Evolutionary conservation across 495 filamentous ascomycete species (phyloP).

Genomic region (Penicillium pulvis): DNA sequence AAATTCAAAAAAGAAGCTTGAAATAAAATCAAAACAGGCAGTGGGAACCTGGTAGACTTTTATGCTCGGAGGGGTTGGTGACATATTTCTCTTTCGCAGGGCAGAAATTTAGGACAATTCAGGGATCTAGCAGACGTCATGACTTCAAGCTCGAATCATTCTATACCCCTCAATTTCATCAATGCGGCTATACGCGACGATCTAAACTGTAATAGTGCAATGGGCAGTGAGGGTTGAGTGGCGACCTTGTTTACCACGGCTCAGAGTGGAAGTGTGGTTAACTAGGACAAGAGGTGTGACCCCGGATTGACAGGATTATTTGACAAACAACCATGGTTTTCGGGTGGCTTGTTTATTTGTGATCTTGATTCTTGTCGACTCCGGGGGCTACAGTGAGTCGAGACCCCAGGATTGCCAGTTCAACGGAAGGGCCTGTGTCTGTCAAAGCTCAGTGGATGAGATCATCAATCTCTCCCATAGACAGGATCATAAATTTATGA

Average conservation of each 20-base stretch:
- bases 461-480: not conserved
- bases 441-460: not conserved
- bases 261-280: not conserved
- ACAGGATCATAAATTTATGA: not conserved
- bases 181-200: conserved; percentile 2
- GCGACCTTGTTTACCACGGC: not conserved
- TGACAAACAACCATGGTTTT: not conserved
- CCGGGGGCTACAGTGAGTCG: not conserved
- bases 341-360: not conserved
- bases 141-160: not conserved
- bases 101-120: not conserved
- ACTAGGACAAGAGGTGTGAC: not conserved
- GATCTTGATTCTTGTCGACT: not conserved
- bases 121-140: not conserved
- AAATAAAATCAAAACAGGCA: not conserved
- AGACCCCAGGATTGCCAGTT: not conserved
- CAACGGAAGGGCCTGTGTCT: not conserved
- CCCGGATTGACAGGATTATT: not conserved
- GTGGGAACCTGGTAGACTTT: not conserved
- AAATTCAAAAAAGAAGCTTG: too few species aligned
- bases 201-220: not conserved
- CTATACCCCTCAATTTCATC: not conserved
- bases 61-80: not conserved
- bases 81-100: not conserved
- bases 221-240: not conserved